Evolutionary conservation across 1,284 basidiomycete species (phyloP), one percentile per base, ranked within the genome.

Genomic region (Rhodotorula sp.): DNA sequence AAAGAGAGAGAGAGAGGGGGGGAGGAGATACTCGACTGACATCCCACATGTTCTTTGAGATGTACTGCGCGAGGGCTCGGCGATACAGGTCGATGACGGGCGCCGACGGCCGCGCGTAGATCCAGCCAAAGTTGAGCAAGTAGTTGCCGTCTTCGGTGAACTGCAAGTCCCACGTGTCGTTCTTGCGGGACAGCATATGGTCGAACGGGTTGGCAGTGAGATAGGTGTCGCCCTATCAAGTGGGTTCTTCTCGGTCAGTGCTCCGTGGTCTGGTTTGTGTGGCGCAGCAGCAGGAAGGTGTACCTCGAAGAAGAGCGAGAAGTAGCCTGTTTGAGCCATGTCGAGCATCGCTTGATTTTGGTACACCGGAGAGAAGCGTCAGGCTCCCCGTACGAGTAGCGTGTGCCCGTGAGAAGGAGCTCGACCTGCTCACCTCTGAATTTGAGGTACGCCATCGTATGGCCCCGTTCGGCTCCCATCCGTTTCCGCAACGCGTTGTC

Each of bases 121-220:
- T 58, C 63, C 63, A 64, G 37, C 63, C 63, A 18, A 59, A 64
- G 55, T 64, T 64, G 33, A 64, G 30, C 5, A 48, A 30, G 61
- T 62, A 63, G 44, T 54, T 54, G 26, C 54, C 37, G 45, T 64
- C 63, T 24, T 64, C 63, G 26, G 63, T 64, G 56, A 64, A 64
- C 33, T 64, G 63, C 1, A 64, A 6, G 48, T 64, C 63, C 63
- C 63, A 64, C 4, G 33, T 30, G 24, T 48, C 46, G 37, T 58
- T 48, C 5, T n/a, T 20, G 48, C 58, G 63, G 4, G 56, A 30
- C 18, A 58, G 63, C 63, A 64, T 64, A 48, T 64, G 56, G 24
- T 48, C 22, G 56, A 59, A 64, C 3, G 63, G 63, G 48, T 64
- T 37, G 14, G 46, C 33, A 4, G 63, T 64, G 48, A 64, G 63